Percentiles rank a stretch among this genome's conserved stretches.
These are phyloP conservation scores for Knufia fluminis DNA, from an alignment of 2,329 filamentous ascomycete species.

Conservation along the genomic window DNA sequence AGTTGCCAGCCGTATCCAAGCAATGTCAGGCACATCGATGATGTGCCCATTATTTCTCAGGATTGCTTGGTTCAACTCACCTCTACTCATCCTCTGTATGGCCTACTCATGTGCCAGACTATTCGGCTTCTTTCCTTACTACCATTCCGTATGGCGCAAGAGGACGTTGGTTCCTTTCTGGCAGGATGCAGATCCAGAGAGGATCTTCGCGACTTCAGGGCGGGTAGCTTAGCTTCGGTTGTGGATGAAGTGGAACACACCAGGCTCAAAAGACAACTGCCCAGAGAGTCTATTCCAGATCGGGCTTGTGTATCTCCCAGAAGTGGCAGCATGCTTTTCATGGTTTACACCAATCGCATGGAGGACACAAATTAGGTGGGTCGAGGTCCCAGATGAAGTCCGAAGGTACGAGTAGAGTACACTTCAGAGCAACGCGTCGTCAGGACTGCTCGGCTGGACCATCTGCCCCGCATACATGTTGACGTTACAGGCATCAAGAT, in stretches of 20 bases:
- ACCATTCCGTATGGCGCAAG: slow-evolving; percentile 6
- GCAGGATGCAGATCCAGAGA: slow-evolving; percentile 7
- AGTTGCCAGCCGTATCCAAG: slow-evolving; percentile 2
- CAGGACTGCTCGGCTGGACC: not conserved
- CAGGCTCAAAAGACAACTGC: slow-evolving; percentile 6
- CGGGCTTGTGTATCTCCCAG: not conserved
- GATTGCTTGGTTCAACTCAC: not conserved
- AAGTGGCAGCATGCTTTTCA: not conserved
- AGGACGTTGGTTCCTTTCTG: not conserved
- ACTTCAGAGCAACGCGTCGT: not conserved
- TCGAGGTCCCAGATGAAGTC: not conserved
- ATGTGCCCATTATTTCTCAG: not conserved
- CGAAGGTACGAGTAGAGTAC: too few species aligned
- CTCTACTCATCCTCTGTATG: slow-evolving; percentile 4
- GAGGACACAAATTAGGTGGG: slow-evolving; percentile 2
- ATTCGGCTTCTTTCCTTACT: not conserved
- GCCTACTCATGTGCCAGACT: not conserved
- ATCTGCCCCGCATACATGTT: not conserved
- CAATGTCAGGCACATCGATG: slow-evolving; percentile 4
- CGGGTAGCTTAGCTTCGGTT: slow-evolving; percentile 7
- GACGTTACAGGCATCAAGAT: not conserved
- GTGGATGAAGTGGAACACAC: not conserved
- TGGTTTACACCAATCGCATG: not conserved
- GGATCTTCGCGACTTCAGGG: not conserved
- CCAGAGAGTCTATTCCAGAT: not conserved